Base-by-base conservation (phyloP, 495 filamentous ascomycete species). In the Achaetomiella virescens region DNA sequence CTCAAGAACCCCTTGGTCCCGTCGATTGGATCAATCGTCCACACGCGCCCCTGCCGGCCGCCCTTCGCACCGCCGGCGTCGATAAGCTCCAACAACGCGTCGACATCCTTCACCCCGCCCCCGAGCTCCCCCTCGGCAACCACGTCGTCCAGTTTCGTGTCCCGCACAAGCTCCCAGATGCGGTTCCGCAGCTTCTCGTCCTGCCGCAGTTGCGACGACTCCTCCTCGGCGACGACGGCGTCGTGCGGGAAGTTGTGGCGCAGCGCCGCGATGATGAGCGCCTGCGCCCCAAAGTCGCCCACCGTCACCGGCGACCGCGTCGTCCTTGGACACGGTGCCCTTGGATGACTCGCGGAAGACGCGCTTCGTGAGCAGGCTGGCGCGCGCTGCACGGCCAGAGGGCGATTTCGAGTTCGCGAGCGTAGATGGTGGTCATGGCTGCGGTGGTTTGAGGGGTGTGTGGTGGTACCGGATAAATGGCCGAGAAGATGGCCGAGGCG, bases 11-110 rank as follows among this genome's bases (percentile, higher is more conserved):
- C 93, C 71, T 95, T 93, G 52, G 93, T 99, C 43, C 93, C 93
- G 70, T 99, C 93, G 55, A 99, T 95, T 36, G 93, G 93, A 72
- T 99, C 93, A 45, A 99, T 78, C 18, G 93, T 89, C 93, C 93
- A 99, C 71, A 97, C 90, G 56, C 93, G 79, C 24, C 93, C 93
- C 61, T 79, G 81, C 44, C 76, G 60, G 18, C 93, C 93, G 57
- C 95, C 93, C 40, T 80, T 70, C 64, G 87, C 90, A 57, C 85
- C 86, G 38, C 93, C 93, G 46, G 76, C 72, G 72, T 96, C 93
- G 65, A 99, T 90, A 48, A 89, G 75, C 57, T 88, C 80, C 57
- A 97, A 70, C 93, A 99, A 91, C 31, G 77, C 79, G 47, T 90
- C 81, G 48, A 80, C 82, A 52, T 75, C 81, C 60, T 80, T 65